phyloP scores from a whole-genome alignment of 2,329 filamentous ascomycete species.

The Stagonosporopsis tanaceti region DNA sequence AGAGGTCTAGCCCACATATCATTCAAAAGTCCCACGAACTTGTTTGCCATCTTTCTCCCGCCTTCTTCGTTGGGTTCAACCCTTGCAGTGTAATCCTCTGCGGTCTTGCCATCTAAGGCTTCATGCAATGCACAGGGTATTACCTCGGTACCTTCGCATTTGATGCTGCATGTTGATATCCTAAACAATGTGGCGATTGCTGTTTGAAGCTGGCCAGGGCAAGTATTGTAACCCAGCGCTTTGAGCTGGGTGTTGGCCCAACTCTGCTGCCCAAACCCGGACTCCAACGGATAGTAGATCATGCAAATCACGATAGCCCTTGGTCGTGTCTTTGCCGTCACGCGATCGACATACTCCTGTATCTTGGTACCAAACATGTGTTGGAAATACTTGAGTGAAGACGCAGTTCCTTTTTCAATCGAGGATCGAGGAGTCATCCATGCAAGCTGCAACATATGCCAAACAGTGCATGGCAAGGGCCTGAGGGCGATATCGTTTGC shows the following conservation, averaged over 20 bases:
- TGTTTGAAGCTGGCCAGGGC: conserved; percentile 42
- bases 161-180: conserved; percentile 38
- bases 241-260: conserved; percentile 47
- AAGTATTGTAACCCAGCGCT: conserved; percentile 41
- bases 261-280: conserved; percentile 34
- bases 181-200: conserved; percentile 46
- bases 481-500: conserved; percentile 48
- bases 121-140: conserved; percentile 46
- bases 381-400: conserved; percentile 43
- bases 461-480: conserved; percentile 37
- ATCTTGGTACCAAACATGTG: conserved; percentile 40
- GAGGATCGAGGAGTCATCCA: conserved; percentile 37
- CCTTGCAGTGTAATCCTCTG: conserved; percentile 43
- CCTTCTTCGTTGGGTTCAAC: conserved; percentile 48
- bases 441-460: conserved; percentile 44
- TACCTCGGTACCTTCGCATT: conserved; percentile 39
- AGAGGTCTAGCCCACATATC: background rate
- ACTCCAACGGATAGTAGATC: conserved; percentile 51
- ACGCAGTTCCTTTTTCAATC: conserved; percentile 36
- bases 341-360: conserved; percentile 36
- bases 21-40: conserved; percentile 33
- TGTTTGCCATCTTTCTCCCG: conserved; percentile 45
- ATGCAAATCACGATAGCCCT: conserved; percentile 48
- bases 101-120: conserved; percentile 41
- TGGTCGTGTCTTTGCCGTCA: conserved; percentile 42